Evolutionary conservation across 2,329 filamentous ascomycete species (phyloP).

Genomic region (Aphanocladium album): DNA sequence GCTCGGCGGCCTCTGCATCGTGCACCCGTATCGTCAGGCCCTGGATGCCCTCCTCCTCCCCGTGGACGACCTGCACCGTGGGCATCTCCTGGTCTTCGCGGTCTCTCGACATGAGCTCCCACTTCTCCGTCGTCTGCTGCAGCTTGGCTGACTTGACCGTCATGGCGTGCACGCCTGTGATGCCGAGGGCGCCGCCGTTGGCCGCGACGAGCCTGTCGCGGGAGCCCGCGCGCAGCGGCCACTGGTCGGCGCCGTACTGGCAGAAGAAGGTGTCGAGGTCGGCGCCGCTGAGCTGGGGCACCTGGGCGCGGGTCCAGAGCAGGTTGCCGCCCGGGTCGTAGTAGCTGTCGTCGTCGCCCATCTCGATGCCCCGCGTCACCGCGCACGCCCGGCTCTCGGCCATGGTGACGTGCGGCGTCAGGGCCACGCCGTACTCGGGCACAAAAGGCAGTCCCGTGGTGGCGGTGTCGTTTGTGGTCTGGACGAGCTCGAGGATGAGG

Average conservation of each 20-base stretch:
- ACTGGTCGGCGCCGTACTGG: constrained; percentile 3
- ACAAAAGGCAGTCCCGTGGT: background rate
- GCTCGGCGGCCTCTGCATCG: background rate
- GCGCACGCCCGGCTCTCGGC: background rate
- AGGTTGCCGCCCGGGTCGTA: background rate
- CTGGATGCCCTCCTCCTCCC: constrained; percentile 4
- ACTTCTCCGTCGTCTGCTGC: background rate
- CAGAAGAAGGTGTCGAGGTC: background rate
- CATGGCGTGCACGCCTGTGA: background rate
- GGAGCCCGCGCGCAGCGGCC: background rate
- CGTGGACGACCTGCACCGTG: background rate
- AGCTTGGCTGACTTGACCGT: background rate
- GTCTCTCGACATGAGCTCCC: background rate
- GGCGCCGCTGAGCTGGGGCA: constrained; percentile 5
- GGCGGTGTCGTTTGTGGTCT: background rate
- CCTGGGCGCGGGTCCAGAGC: background rate
- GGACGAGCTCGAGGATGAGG: constrained; percentile 7
- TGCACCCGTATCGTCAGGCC: constrained; percentile 2
- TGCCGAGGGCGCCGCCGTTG: background rate
- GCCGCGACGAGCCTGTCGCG: background rate
- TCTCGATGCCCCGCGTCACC: background rate
- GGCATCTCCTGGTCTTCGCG: constrained; percentile 1
- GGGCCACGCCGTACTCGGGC: constrained; percentile 1
- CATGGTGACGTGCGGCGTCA: background rate
- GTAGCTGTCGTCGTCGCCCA: constrained; percentile 3